Conservation (phyloP, 148 eudicot genomes). For the Euryodendron excelsum region DNA sequence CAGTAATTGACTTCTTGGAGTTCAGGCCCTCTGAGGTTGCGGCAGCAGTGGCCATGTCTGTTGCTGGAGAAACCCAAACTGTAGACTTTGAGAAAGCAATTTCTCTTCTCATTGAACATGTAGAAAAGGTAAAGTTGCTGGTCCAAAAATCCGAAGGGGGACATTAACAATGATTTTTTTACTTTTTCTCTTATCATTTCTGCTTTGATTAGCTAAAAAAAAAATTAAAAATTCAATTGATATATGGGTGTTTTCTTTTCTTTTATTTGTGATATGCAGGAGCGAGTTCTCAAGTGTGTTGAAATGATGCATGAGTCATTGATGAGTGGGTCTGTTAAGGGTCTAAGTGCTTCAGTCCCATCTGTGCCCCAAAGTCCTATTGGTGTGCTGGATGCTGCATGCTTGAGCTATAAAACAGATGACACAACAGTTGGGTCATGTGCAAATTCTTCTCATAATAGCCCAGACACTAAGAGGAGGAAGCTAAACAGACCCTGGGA, state of each 20-base stretch:
- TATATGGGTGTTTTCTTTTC: not conserved
- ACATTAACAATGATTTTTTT: not conserved
- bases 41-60: slow-evolving; percentile 86
- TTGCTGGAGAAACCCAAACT: slow-evolving; percentile 50
- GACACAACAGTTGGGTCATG: slow-evolving; percentile 50
- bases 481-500: slow-evolving; percentile 40
- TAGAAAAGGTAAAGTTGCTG: slow-evolving; percentile 57
- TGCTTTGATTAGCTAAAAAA: not conserved
- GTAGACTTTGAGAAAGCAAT: slow-evolving; percentile 50
- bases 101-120: slow-evolving; percentile 36
- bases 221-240: not conserved
- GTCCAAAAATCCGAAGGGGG: slow-evolving; percentile 5
- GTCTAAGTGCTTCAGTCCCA: slow-evolving; percentile 21
- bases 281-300: slow-evolving; percentile 58
- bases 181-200: not conserved
- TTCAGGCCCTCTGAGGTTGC: slow-evolving; percentile 92
- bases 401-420: slow-evolving; percentile 71
- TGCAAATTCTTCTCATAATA: slow-evolving; percentile 45
- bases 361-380: slow-evolving; percentile 73
- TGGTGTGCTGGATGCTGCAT: slow-evolving; percentile 75
- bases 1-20: slow-evolving; percentile 83
- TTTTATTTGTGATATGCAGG: slow-evolving; percentile 43
- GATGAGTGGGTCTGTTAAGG: slow-evolving; percentile 19
- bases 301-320: slow-evolving; percentile 46
- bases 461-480: slow-evolving; percentile 56